These are phyloP conservation scores for Talaromyces proteolyticus DNA, from an alignment of 495 filamentous ascomycete species.

Conservation along the genomic window DNA sequence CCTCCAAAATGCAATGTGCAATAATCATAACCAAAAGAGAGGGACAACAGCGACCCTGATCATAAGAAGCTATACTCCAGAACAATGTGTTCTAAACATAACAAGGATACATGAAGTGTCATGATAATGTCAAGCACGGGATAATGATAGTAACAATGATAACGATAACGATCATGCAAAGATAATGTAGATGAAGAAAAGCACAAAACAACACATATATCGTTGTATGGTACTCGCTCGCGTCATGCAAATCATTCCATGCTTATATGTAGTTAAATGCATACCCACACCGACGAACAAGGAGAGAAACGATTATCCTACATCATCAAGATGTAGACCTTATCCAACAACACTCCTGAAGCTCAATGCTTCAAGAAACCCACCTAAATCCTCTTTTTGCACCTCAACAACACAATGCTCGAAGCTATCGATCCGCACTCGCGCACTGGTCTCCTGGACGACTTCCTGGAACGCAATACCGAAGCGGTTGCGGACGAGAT, in stretches of 20 bases:
- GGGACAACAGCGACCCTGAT: not conserved
- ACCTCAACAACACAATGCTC: conserved; percentile 97
- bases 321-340: conserved; percentile 6
- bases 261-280: not conserved
- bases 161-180: no score
- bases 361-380: conserved; percentile 87
- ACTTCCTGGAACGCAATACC: conserved; percentile 96
- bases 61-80: not conserved
- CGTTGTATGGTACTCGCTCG: no score
- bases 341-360: conserved; percentile 88
- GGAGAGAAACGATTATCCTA: not conserved
- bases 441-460: conserved; percentile 80
- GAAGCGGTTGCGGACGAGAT: conserved; percentile 77
- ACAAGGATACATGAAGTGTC: not conserved
- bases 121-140: not conserved
- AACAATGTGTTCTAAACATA: not conserved
- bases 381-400: conserved; percentile 85
- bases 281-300: not conserved
- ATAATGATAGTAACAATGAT: no score
- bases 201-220: no score
- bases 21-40: not conserved
- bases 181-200: no score
- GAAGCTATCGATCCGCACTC: conserved; percentile 92
- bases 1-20: no score
- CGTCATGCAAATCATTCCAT: not conserved